Evolutionary conservation across 257 asterid genomes (phyloP), one percentile per base, ranked within the genome.

Genomic region (Rauvolfia tetraphylla): DNA sequence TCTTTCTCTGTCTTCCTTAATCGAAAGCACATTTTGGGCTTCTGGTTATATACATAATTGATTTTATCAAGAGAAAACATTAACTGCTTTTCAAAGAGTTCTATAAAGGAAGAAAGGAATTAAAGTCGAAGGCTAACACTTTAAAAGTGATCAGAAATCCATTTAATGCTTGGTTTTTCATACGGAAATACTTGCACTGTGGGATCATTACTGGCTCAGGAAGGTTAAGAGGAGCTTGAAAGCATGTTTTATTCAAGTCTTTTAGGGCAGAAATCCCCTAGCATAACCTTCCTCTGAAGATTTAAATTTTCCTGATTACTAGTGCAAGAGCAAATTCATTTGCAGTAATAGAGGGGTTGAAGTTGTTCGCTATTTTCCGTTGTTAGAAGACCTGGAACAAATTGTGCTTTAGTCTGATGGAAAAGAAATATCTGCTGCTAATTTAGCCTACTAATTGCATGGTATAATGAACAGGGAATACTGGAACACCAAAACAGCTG

Each of bases 401-500:
- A 1, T 23, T 20, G 9, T 63, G 61, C 73, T 51, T 75, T 0
- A 13, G 46, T 27, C 25, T 33, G 3, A 75, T 27, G 15, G 67
- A 58, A 27, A 8, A 3, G 42, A 34, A 13, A 48, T 18, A 46
- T 49, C 25, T 12, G 25, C 31, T 76, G 81, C 69, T 63, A 25
- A 27, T 71, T 70, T 3, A 20, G 51, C 23, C 57, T 51, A 7
- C 10, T 17, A 33, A 38, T 77, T 34, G 53, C 71, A 13, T 56
- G 8, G 65, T 78, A 62, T 54, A 54, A 11, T 78, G 57, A 80
- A 6, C 88, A 94, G 98, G 79, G 98, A 90, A 81, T 94, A 94
- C 82, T 89, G 97, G 97, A 86, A 92, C 83, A 84, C 96, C 46
- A 94, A 92, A 85, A 90, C 91, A 36, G 80, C 86, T 13, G 98